These are phyloP conservation scores for Rugonectria rugulosa DNA, from an alignment of 2,329 filamentous ascomycete species.

Conservation along the genomic window DNA sequence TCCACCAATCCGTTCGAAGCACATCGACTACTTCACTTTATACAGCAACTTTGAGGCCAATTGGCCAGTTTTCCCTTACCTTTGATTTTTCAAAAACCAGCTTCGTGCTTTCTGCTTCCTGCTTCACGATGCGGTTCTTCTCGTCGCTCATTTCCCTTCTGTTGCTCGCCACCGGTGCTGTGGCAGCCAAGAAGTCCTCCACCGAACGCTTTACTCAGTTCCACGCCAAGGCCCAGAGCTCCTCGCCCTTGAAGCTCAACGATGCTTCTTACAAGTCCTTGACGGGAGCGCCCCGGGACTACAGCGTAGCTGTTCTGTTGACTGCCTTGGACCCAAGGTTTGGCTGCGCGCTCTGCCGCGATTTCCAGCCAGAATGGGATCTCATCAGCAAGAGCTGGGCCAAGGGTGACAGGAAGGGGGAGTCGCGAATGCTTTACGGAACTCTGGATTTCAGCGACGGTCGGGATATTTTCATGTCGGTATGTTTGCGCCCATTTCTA, in stretches of 20 bases:
- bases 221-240: conserved; percentile 70
- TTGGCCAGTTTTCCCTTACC: conserved; percentile 29
- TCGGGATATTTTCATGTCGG: conserved; percentile 84
- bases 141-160: conserved; percentile 68
- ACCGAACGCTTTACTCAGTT: conserved; percentile 74
- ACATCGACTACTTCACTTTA: conserved; percentile 3
- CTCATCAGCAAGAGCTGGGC: conserved; percentile 86
- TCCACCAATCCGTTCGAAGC: conserved; percentile 15
- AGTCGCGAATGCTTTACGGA: conserved; percentile 78
- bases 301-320: conserved; percentile 81
- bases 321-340: conserved; percentile 87
- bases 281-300: conserved; percentile 81
- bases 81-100: neutral
- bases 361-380: conserved; percentile 96
- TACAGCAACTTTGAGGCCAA: conserved; percentile 32
- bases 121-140: conserved; percentile 73
- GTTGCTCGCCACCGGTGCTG: conserved; percentile 65
- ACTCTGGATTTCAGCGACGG: conserved; percentile 90
- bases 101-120: conserved; percentile 7
- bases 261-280: conserved; percentile 79
- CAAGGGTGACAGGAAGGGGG: conserved; percentile 79
- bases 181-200: conserved; percentile 70
- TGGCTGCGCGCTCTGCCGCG: conserved; percentile 84
- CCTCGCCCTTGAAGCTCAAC: conserved; percentile 77
- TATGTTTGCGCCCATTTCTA: conserved; percentile 45